Evolutionary conservation across 1,139 yeast genomes (phyloP), one percentile per base, ranked within the genome.

Genomic region (Insectozyma bohioensis): DNA sequence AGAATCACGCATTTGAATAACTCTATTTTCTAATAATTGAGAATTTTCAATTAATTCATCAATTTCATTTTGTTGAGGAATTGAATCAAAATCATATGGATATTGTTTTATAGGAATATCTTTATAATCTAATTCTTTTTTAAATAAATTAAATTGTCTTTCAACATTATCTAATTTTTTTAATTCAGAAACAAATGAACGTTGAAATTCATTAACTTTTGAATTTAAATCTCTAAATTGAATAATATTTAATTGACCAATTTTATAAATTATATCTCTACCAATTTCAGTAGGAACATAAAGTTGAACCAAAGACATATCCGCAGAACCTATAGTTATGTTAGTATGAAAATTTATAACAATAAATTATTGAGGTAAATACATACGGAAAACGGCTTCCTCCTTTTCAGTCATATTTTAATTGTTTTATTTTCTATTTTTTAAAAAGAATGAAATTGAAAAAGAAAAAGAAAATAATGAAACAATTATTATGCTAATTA

Each of bases 41-140:
- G 90, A 83, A 47, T 75, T 78, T 39, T 78, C 82, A 20, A 77
- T 78, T 47, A 80, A 72, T 40, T 81, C 92, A 51, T 87, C 96
- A 44, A 90, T 79, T 35, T 81, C 86, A 20, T 82, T 68, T 33
- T 84, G 78, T 22, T 77, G 72, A 26, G 54, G 65, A 36, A 56
- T 56, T 30, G 41, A 45, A 17, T 45, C 49, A 30, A 43, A 75
- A 32, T 68, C 75, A 41, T 72, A 67, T 16, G 79, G 75, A 32
- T 64, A 63, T 26, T 66, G 62, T 19, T 54, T 56, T 24, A 75
- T 40, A 12, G 59, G 60, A 40, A 83, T 73, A 6, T 58, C 63
- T 47, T 75, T 72, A 30, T 62, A 62, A 41, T 68, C 72, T 47
- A 79, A 61, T 41, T 77, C 67, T 18, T 57, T 52, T 47, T 67